Percentiles rank a stretch among this genome's conserved stretches.
phyloP scores from a whole-genome alignment of 2,329 filamentous ascomycete species.

The Rhexocercosporidium sp. region DNA sequence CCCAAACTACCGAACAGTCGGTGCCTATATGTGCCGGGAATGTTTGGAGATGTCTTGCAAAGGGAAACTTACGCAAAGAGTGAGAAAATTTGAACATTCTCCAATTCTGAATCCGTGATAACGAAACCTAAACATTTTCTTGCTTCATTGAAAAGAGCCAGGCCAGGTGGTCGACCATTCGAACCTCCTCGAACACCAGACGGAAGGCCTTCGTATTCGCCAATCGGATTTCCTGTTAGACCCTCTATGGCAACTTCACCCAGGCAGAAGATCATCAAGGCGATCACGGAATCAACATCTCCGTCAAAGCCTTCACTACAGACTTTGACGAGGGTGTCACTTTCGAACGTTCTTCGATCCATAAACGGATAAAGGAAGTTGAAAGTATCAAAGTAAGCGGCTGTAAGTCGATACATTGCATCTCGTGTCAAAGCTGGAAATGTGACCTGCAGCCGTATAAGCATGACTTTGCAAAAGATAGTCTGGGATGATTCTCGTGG shows the following conservation, averaged over 20 bases:
- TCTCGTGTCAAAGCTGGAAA: slow-evolving; percentile 51
- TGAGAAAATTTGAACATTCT: slow-evolving; percentile 63
- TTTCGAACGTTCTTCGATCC: slow-evolving; percentile 59
- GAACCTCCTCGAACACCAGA: slow-evolving; percentile 60
- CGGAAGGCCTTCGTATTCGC: slow-evolving; percentile 49
- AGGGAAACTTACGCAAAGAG: slow-evolving; percentile 55
- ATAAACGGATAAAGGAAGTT: slow-evolving; percentile 64
- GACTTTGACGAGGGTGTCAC: slow-evolving; percentile 52
- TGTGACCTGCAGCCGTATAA: slow-evolving; percentile 15
- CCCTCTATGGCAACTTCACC: slow-evolving; percentile 62
- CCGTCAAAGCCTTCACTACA: slow-evolving; percentile 55
- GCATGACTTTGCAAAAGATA: neutral
- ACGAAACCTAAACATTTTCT: slow-evolving; percentile 63
- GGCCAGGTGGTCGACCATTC: slow-evolving; percentile 56
- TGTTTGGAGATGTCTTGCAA: neutral
- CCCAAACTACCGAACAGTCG: neutral
- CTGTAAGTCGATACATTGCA: slow-evolving; percentile 55
- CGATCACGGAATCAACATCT: slow-evolving; percentile 55
- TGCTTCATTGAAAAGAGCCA: slow-evolving; percentile 67
- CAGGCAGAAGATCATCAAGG: slow-evolving; percentile 62
- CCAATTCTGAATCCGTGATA: slow-evolving; percentile 58
- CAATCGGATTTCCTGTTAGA: slow-evolving; percentile 52
- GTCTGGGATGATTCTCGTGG: neutral
- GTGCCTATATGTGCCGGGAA: neutral
- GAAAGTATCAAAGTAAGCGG: slow-evolving; percentile 63